A percentile compares a stretch with the other conserved stretches of the same genome.
phyloP scores from a whole-genome alignment of 257 asterid genomes.

The Capsicum chinense region DNA sequence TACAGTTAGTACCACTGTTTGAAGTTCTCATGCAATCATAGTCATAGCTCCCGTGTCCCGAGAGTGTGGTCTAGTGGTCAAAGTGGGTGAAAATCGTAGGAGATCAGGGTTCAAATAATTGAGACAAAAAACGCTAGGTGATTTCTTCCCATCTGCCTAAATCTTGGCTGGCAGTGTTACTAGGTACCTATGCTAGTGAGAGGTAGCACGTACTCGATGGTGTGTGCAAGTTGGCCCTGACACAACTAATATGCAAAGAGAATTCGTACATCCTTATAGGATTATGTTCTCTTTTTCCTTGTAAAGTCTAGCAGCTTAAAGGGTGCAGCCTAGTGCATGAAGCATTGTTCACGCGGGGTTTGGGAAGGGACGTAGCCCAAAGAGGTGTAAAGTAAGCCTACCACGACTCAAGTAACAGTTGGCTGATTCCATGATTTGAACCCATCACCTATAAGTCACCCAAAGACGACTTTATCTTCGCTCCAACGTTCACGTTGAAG shows the following conservation, averaged over 20 bases:
- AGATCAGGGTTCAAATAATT: neutral
- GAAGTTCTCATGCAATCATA: neutral
- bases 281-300: too few relatives aligned
- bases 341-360: neutral
- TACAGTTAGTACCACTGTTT: neutral
- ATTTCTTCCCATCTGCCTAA: neutral
- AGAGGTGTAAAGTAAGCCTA: too few relatives aligned
- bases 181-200: neutral
- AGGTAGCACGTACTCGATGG: neutral
- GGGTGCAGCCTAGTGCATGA: too few relatives aligned
- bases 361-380: neutral
- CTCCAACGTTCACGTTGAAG: too few relatives aligned
- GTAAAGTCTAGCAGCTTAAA: too few relatives aligned
- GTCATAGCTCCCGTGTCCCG: neutral
- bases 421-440: too few relatives aligned
- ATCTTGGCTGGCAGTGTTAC: neutral
- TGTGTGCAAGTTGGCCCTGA: neutral
- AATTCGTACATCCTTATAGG: neutral
- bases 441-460: too few relatives aligned
- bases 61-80: neutral
- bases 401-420: too few relatives aligned
- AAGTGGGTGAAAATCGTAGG: neutral
- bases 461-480: too few relatives aligned
- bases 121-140: neutral
- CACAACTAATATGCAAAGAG: neutral